Evolutionary conservation across 305 asterid species (phyloP).

Genomic region (Fraxinus xanthoxyloides): DNA sequence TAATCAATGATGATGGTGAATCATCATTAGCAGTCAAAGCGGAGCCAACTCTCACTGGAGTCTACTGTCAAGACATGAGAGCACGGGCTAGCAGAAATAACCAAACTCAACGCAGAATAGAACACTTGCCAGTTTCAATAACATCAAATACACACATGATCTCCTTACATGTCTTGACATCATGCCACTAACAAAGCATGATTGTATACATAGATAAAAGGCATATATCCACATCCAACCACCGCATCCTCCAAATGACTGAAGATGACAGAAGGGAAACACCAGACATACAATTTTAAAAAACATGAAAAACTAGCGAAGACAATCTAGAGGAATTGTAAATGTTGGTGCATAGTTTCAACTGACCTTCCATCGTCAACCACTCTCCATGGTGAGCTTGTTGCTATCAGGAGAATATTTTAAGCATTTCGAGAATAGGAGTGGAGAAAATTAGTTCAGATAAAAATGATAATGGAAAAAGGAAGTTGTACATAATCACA

Average conservation of each 20-base stretch:
- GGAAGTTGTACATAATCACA: neutral
- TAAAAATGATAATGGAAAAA: neutral
- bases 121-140: neutral
- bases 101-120: neutral
- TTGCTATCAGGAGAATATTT: slow-evolving; percentile 32
- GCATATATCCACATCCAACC: neutral
- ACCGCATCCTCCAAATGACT: slow-evolving; percentile 7
- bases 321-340: slow-evolving; percentile 19
- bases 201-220: neutral
- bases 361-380: slow-evolving; percentile 31
- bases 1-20: neutral
- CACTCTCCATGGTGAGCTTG: slow-evolving; percentile 34
- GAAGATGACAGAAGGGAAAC: neutral
- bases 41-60: neutral
- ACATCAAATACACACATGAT: neutral
- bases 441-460: slow-evolving; percentile 18
- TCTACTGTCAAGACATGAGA: neutral
- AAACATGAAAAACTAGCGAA: slow-evolving; percentile 12
- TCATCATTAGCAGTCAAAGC: slow-evolving; percentile 14
- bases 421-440: slow-evolving; percentile 27
- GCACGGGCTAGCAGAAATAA: neutral
- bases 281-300: neutral
- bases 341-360: slow-evolving; percentile 31
- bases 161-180: neutral
- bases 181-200: neutral